These are phyloP conservation scores for Sungouiozyma intestinalis DNA, from an alignment of 805 yeast genomes.

Conservation along the genomic window DNA sequence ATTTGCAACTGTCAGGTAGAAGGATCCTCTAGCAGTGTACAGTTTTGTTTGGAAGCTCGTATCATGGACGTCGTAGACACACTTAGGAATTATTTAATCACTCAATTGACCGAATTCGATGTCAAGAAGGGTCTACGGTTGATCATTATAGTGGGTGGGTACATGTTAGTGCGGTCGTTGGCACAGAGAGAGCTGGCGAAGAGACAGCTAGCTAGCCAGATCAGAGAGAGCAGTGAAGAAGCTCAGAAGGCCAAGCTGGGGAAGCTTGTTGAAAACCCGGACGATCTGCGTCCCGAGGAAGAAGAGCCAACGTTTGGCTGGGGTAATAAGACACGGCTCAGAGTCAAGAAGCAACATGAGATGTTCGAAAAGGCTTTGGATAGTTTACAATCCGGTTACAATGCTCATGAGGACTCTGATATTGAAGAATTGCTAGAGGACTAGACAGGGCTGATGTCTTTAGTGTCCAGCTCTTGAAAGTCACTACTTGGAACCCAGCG, in stretches of 20 bases:
- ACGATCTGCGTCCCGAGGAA: constrained; percentile 4
- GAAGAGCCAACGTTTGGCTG: constrained; percentile 50
- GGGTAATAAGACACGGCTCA: constrained; percentile 66
- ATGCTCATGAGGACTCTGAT: constrained; percentile 51
- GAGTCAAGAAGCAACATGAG: constrained; percentile 45
- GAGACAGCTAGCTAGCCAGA: constrained; percentile 43
- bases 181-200: constrained; percentile 47
- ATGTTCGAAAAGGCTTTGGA: constrained; percentile 39
- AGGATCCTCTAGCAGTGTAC: too few relatives aligned
- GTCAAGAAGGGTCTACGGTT: constrained; percentile 15
- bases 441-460: constrained; percentile 16
- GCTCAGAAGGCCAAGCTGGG: constrained; percentile 26
- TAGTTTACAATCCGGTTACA: constrained; percentile 35
- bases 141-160: constrained; percentile 50
- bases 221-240: constrained; percentile 18
- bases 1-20: too few relatives aligned
- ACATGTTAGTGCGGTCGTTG: constrained; percentile 46
- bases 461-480: too few relatives aligned
- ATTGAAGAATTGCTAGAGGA: constrained; percentile 60
- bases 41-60: too few relatives aligned
- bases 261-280: constrained; percentile 30
- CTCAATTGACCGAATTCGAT: constrained; percentile 5
- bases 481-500: too few relatives aligned
- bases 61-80: neutral
- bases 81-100: constrained; percentile 2